phyloP scores from a whole-genome alignment of 192 early-diverging fungal species.

The Backusella morwellensis region DNA sequence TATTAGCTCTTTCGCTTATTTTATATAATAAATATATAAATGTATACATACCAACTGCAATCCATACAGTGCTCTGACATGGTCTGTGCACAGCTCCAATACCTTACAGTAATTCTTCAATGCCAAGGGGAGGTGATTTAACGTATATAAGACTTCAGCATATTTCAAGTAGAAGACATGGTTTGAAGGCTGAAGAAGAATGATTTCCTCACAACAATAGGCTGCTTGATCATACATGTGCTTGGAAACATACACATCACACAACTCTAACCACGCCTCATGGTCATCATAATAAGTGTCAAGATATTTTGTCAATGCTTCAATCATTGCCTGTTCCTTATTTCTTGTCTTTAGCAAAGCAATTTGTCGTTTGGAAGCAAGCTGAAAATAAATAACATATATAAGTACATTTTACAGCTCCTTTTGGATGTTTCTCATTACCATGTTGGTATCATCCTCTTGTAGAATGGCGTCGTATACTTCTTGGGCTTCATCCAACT shows the following conservation, averaged over 20 bases:
- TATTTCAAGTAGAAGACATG: constrained; percentile 86
- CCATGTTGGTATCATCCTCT: constrained; percentile 77
- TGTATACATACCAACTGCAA: constrained; percentile 59
- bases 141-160: constrained; percentile 83
- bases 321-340: constrained; percentile 67
- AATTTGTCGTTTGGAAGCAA: constrained; percentile 75
- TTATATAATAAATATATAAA: too few species aligned
- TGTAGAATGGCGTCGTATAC: constrained; percentile 76
- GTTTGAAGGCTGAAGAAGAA: constrained; percentile 83
- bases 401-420: not conserved
- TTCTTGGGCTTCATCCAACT: constrained; percentile 61
- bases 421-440: constrained; percentile 13
- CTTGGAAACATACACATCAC: constrained; percentile 67
- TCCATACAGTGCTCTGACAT: constrained; percentile 88
- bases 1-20: not conserved
- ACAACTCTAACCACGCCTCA: constrained; percentile 89
- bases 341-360: constrained; percentile 70
- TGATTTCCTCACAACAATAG: constrained; percentile 90
- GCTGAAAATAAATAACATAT: constrained; percentile 22
- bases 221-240: constrained; percentile 81
- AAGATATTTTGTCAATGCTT: constrained; percentile 67
- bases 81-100: constrained; percentile 81
- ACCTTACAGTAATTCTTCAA: constrained; percentile 90
- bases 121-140: constrained; percentile 64
- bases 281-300: constrained; percentile 85